Evolutionary conservation across 129 eudicot species (phyloP), one percentile per base, ranked within the genome.

Genomic region (Lactuca sativa): DNA sequence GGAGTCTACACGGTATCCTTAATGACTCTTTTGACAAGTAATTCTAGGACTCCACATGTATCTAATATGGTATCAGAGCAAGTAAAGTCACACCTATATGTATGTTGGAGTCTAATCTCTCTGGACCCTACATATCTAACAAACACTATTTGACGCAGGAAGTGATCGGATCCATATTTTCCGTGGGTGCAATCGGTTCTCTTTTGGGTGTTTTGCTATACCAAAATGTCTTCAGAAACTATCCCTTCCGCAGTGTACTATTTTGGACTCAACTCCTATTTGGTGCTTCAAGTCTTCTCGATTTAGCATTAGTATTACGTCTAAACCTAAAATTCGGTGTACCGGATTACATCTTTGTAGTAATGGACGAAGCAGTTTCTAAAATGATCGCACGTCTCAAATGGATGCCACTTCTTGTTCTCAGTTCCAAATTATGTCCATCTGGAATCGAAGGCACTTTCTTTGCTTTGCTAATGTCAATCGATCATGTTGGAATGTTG

Each of bases 381-480:
- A 82, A 77, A 70, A 68, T 90, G 90, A 85, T 90, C 7, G 89
- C 83, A 16, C 86, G 96, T 18, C 84, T 93, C 59, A 90, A 88
- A 74, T 93, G 99, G 99, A 87, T 93, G 99, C 99, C 96, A 3
- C 88, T 92, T 72, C 96, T 92, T 63, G 98, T 92, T 32, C 92
- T 92, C 7, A 92, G 92, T 68, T 86, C 99, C 43, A 93, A 87
- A 76, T 82, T 93, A 70, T 93, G 99, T 14, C 99, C 99, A 1
- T 81, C 92, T 2, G 99, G 99, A 21, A 93, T 93, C 38, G 99
- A 93, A 84, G 99, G 99, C 79, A 89, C 99, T 16, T 86, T 93
- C 72, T 93, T 93, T 54, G 99, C 99, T 14, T 72, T 93, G 69
- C 77, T 93, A n/a, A 93, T 93, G 99, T 90, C 97, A 1, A 93